Conservation (phyloP, 2,329 filamentous ascomycete species). For the Fusarium foetens region DNA sequence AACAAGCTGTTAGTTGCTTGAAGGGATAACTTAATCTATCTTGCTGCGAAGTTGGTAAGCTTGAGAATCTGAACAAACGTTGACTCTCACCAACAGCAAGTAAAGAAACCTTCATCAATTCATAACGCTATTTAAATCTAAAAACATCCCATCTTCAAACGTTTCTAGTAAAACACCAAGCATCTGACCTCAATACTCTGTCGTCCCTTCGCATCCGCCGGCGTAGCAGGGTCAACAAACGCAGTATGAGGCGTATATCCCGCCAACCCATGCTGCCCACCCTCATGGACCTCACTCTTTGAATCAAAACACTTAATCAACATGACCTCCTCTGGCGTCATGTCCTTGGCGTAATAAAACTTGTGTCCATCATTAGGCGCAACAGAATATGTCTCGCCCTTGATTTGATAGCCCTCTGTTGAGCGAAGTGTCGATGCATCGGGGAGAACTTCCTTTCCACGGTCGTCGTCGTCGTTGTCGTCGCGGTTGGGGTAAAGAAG, state of each 20-base stretch:
- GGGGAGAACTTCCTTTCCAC: slow-evolving; percentile 38
- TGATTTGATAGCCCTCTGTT: slow-evolving; percentile 37
- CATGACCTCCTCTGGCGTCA: slow-evolving; percentile 44
- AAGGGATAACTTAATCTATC: no score
- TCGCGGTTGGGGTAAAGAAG: slow-evolving; percentile 40
- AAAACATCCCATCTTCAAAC: no score
- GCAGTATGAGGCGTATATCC: slow-evolving; percentile 42
- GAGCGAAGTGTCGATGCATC: slow-evolving; percentile 26
- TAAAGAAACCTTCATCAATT: no score
- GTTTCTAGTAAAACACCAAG: slow-evolving; percentile 38
- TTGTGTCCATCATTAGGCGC: slow-evolving; percentile 35
- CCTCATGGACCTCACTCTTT: slow-evolving; percentile 39
- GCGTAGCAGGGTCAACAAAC: slow-evolving; percentile 39
- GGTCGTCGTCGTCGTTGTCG: slow-evolving; percentile 37
- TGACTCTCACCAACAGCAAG: no score
- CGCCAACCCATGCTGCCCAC: slow-evolving; percentile 32
- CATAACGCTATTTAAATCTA: no score
- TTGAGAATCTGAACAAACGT: no score
- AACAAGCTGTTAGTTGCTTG: no score
- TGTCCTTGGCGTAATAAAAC: slow-evolving; percentile 43
- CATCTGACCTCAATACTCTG: slow-evolving; percentile 44
- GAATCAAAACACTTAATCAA: slow-evolving; percentile 45
- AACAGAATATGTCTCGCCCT: slow-evolving; percentile 39
- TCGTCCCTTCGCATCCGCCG: slow-evolving; percentile 32
- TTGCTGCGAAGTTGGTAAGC: no score